These are phyloP conservation scores for Plectosphaerella plurivora DNA, from an alignment of 2,329 filamentous ascomycete genomes.

Conservation along the genomic window DNA sequence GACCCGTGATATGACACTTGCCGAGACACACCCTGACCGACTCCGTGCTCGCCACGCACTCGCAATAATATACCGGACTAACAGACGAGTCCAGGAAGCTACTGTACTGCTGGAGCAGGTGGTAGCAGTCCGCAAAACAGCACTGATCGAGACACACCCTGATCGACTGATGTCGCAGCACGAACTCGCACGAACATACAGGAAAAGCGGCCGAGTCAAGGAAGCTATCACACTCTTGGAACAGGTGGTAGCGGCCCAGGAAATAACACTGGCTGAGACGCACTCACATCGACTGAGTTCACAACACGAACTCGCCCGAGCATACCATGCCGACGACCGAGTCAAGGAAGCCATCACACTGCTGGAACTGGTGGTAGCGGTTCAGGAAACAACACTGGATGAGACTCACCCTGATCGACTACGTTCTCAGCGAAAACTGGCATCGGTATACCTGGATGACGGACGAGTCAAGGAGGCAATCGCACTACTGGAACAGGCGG, in stretches of 20 bases:
- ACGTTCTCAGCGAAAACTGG: no score
- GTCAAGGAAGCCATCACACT: no score
- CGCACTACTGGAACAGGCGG: not conserved
- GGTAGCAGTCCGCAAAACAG: not conserved
- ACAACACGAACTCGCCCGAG: no score
- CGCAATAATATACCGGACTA: not conserved
- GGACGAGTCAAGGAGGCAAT: no score
- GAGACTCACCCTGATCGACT: no score
- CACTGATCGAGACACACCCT: not conserved
- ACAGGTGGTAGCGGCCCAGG: not conserved
- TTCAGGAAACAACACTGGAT: no score
- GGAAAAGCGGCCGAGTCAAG: not conserved
- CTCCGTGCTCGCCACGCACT: slow-evolving; percentile 1
- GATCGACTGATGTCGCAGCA: not conserved
- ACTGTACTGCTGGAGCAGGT: not conserved
- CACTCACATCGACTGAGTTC: no score
- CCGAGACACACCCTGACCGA: not conserved
- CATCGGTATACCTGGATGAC: no score
- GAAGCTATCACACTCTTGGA: not conserved
- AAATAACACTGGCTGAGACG: no score
- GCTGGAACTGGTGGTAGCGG: no score
- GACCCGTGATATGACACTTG: no score
- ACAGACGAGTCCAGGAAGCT: not conserved
- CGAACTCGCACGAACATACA: not conserved
- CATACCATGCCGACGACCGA: no score